These are phyloP conservation scores for Phytopythium litorale DNA, from an alignment of 352 stramenopile genomes.

Conservation along the genomic window DNA sequence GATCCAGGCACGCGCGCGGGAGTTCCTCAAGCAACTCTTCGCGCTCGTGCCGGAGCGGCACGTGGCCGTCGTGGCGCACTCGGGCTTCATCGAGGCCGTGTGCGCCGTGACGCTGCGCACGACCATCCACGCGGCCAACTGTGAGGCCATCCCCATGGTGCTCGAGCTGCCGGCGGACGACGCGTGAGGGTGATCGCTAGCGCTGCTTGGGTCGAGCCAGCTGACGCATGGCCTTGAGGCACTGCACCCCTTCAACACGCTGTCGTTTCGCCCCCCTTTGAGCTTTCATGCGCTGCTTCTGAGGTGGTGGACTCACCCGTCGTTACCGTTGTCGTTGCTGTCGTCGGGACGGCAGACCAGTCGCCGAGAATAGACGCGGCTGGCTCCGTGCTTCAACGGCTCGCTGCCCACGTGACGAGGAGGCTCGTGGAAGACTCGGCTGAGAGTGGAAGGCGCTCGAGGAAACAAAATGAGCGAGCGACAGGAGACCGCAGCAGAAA, in stretches of 20 bases:
- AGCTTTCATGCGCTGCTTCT: background rate
- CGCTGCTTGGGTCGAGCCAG: background rate
- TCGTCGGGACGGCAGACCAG: background rate
- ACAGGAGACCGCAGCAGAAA: background rate
- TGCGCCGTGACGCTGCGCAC: constrained; percentile 40
- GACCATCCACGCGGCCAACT: constrained; percentile 36
- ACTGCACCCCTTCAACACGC: background rate
- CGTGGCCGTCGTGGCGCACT: constrained; percentile 61
- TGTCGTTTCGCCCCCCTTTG: background rate
- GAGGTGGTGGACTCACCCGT: background rate
- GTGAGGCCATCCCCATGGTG: constrained; percentile 44
- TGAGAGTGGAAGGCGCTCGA: background rate
- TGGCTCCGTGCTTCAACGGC: background rate
- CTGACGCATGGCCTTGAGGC: background rate
- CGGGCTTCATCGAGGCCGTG: constrained; percentile 61
- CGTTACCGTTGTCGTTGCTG: background rate
- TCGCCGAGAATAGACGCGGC: constrained; percentile 1
- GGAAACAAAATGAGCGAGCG: background rate
- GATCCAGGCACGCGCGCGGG: constrained; percentile 36
- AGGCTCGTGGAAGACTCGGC: background rate
- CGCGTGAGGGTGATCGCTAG: background rate
- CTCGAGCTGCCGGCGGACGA: constrained; percentile 18
- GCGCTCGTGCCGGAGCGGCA: constrained; percentile 42
- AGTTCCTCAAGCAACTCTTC: constrained; percentile 54
- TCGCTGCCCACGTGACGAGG: background rate